Evolutionary conservation across 2,329 filamentous ascomycete species (phyloP), one percentile per base, ranked within the genome.

Genomic region (Myriosclerotinia scirpicola): DNA sequence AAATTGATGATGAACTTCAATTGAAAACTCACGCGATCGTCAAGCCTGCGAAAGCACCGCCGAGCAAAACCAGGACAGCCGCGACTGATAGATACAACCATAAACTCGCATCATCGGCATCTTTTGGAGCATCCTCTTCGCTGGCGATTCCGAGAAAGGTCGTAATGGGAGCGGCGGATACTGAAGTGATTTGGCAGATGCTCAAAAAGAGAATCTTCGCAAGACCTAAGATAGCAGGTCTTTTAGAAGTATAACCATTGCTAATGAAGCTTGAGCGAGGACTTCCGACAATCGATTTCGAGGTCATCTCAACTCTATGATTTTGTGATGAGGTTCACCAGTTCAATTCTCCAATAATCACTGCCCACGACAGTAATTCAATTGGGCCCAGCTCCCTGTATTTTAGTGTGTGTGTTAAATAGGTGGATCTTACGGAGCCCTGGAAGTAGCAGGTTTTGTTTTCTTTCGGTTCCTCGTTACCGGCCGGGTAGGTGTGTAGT

Each of bases 21-120:
- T 34, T 40, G n/a, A 40, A 54, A 58, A 83, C 87, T 77, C 80
- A 90, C 84, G 91, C 91, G 76, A 95, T 93, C 22, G 95, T 99
- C 78, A 99, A 80, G 44, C 95, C 95, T 12, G 95, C 95, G 80
- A 99, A 99, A 50, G 92, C 92, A 69, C 95, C 95, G 69, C 95
- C 95, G 0, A 91, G 84, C 68, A 98, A 81, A 12, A 98, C 95
- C 66, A 99, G 84, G 34, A 87, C 84, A 68, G 92, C 85, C 22
- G 94, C 96, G 40, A 93, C 83, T 66, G 88, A 82, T 69, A 95
- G 84, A 75, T 97, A 92, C 55, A 94, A 81, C 90, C 91, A 96
- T 71, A 96, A 80, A 61, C 85, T 84, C 9, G 87, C 84, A 69
- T 90, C 88, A 34, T 84, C 80, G 9, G 80, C 78, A 65, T 87